These are phyloP conservation scores for Colletotrichum tropicicola DNA, from an alignment of 2,329 filamentous ascomycete species.

Conservation along the genomic window DNA sequence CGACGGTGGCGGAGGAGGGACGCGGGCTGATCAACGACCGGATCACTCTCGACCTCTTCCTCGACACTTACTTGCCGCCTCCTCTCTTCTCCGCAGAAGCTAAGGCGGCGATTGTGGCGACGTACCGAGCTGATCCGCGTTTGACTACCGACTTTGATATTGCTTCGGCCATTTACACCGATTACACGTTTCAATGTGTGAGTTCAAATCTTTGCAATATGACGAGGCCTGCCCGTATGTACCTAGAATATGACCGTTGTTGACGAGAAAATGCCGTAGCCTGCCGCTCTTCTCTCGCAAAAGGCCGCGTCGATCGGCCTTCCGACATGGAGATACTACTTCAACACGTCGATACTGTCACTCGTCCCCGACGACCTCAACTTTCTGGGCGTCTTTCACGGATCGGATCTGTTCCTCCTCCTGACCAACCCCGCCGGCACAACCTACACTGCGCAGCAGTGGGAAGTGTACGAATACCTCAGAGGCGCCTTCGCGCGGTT, in stretches of 20 bases:
- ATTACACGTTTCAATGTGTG: slow-evolving; percentile 39
- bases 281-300: slow-evolving; percentile 35
- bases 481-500: slow-evolving; percentile 36
- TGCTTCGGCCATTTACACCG: slow-evolving; percentile 37
- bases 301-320: slow-evolving; percentile 29
- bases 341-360: slow-evolving; percentile 35
- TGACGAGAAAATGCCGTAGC: slow-evolving; percentile 28
- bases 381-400: slow-evolving; percentile 39
- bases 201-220: too few relatives aligned
- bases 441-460: slow-evolving; percentile 32
- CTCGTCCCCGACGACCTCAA: slow-evolving; percentile 31
- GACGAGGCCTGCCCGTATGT: too few relatives aligned
- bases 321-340: slow-evolving; percentile 38
- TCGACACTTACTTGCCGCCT: slow-evolving; percentile 29
- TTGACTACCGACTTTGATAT: slow-evolving; percentile 36
- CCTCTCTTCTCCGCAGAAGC: neutral
- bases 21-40: slow-evolving; percentile 34
- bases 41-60: slow-evolving; percentile 33
- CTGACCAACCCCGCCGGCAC: slow-evolving; percentile 32
- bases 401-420: slow-evolving; percentile 35
- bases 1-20: slow-evolving; percentile 37
- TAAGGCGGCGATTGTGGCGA: slow-evolving; percentile 27
- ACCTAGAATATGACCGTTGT: neutral
- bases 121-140: slow-evolving; percentile 28
- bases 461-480: slow-evolving; percentile 34